phyloP scores from a whole-genome alignment of 73 alveolate genomes.

The Paramecium octaurelia region DNA sequence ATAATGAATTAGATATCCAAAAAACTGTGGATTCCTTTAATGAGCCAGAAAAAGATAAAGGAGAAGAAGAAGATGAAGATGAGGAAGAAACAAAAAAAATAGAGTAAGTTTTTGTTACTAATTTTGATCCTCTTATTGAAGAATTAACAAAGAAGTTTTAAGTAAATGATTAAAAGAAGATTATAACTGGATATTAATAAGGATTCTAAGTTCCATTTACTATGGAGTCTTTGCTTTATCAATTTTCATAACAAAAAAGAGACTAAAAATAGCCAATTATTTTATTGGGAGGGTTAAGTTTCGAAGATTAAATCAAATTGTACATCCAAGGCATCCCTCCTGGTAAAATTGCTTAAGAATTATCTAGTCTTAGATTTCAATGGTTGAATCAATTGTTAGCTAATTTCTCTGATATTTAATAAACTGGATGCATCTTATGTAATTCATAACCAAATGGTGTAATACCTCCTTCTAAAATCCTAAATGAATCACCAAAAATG shows the following conservation, averaged over 20 bases:
- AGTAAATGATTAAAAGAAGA: neutral
- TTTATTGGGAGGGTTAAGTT: neutral
- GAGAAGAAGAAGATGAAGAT: neutral
- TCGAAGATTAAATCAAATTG: neutral
- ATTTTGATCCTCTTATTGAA: neutral
- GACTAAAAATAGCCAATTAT: neutral
- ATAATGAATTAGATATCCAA: neutral
- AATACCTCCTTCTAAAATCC: conserved; percentile 9
- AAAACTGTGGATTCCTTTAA: neutral
- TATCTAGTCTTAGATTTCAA: neutral
- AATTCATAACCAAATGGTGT: neutral
- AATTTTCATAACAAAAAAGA: neutral
- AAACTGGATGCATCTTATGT: neutral
- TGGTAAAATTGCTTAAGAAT: neutral
- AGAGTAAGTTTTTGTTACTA: neutral
- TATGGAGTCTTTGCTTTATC: neutral
- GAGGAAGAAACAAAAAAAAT: neutral
- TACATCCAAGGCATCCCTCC: neutral
- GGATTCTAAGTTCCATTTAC: conserved; percentile 34
- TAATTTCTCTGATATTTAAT: neutral
- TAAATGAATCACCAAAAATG: neutral
- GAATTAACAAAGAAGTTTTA: neutral
- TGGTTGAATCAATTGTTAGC: neutral
- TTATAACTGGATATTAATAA: neutral
- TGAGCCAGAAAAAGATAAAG: neutral